phyloP scores from a whole-genome alignment of 768 basidiomycete genomes.

The Crepidotus variabilis region DNA sequence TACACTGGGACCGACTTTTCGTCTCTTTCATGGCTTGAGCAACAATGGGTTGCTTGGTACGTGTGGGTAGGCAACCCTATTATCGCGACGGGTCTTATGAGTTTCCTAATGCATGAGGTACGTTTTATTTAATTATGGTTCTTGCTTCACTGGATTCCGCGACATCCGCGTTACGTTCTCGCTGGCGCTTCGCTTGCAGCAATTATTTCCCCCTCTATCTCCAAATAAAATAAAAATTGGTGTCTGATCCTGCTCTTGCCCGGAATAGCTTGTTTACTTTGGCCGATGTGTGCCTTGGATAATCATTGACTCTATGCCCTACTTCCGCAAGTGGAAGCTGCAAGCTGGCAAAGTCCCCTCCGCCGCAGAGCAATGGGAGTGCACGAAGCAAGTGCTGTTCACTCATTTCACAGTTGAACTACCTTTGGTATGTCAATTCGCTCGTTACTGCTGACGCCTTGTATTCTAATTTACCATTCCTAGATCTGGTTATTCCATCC shows the following conservation, averaged over 20 bases:
- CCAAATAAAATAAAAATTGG: too few relatives aligned
- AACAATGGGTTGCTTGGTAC: constrained; percentile 85
- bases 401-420: constrained; percentile 96
- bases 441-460: too few relatives aligned
- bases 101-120: constrained; percentile 93
- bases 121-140: constrained; percentile 21
- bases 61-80: constrained; percentile 82
- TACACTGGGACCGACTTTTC: constrained; percentile 59
- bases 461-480: neutral
- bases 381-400: constrained; percentile 90
- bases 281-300: constrained; percentile 95
- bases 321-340: constrained; percentile 92
- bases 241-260: neutral
- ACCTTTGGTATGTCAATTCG: constrained; percentile 63
- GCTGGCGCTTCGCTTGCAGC: too few relatives aligned
- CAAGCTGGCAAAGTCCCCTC: constrained; percentile 86
- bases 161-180: neutral
- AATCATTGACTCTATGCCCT: constrained; percentile 90
- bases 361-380: constrained; percentile 85
- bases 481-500: constrained; percentile 94
- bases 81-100: constrained; percentile 90
- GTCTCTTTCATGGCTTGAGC: constrained; percentile 67
- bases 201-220: too few relatives aligned
- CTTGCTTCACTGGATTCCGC: neutral
- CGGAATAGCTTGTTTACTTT: constrained; percentile 89